Evolutionary conservation across 805 yeast species (phyloP), one percentile per base, ranked within the genome.

Genomic region (Starmera dryadoides): DNA sequence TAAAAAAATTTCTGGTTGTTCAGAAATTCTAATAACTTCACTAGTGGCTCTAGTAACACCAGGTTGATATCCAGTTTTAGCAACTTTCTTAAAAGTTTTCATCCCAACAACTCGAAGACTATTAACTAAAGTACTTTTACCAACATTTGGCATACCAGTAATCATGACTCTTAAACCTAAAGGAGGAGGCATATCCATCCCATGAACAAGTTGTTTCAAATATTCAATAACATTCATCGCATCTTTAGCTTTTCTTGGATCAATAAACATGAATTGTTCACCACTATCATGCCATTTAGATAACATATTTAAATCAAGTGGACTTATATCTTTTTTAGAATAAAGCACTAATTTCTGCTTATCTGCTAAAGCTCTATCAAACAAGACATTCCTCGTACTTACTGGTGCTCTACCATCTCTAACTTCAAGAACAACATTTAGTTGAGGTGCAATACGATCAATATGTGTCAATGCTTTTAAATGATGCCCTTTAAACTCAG

Each of bases 71-170:
- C 96, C 96, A 0, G 95, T 86, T 38, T 63, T 63, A 0, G 96
- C 96, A 1, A 86, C 97, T 50, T 83, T 84, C 40, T 68, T 64
- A 37, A 37, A 39, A 40, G 38, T 44, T 38, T 47, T 40, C 22
- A 53, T 35, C 9, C 55, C 55, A 16, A 46, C 53, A 7, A 62
- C 63, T 42, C 96, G 62, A 37, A 89, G 62, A 0, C 81, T 68
- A 53, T 93, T 93, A 21, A 89, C 81, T 35, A 93, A 57, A 0
- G 96, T 83, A 11, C 95, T 84, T 59, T 93, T 93, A 0, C 98
- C 98, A n/a, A 88, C 95, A 56, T 93, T 93, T 1, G 98, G 98
- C 93, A 93, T 85, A 0, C 98, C 98, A 6, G 82, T 79, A 34
- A 91, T 75, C 67, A 89, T 67, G 41, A 85, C 59, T 18, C 88